A percentile compares a stretch with the other conserved stretches of the same genome.
Conservation (phyloP, 1,139 yeast species). For the Torulaspora pretoriensis region DNA sequence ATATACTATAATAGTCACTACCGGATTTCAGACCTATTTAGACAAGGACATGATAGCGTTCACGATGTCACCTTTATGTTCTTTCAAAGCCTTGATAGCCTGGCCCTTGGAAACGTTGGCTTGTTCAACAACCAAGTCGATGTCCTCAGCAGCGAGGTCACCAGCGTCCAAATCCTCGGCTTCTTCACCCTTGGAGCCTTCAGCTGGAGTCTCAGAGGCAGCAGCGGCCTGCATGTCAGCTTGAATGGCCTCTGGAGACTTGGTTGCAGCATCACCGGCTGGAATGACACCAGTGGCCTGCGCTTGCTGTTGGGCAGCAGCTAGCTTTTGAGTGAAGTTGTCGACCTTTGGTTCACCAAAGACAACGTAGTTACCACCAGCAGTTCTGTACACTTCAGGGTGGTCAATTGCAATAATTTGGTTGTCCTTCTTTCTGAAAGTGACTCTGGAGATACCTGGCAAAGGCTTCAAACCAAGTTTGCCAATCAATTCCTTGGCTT, state of each 20-base stretch:
- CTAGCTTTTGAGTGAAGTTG: conserved; percentile 80
- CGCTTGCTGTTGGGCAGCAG: conserved; percentile 67
- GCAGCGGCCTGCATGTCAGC: conserved; percentile 88
- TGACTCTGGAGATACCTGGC: conserved; percentile 91
- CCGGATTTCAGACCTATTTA: conserved; percentile 25
- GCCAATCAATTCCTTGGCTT: conserved; percentile 88
- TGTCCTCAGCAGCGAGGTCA: conserved; percentile 75
- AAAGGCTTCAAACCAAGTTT: conserved; percentile 89
- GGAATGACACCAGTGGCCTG: conserved; percentile 38
- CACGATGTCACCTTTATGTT: conserved; percentile 90
- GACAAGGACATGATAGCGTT: conserved; percentile 92
- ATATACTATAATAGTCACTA: conserved; percentile 5
- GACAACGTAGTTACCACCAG: conserved; percentile 92
- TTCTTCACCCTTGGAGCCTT: conserved; percentile 38
- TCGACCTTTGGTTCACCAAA: conserved; percentile 98
- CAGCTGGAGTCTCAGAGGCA: conserved; percentile 34
- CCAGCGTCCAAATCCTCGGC: conserved; percentile 73
- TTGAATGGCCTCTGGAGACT: conserved; percentile 52
- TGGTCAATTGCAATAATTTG: conserved; percentile 85
- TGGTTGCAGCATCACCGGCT: conserved; percentile 38
- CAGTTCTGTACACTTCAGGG: conserved; percentile 94
- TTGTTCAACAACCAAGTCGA: conserved; percentile 82
- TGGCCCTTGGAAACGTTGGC: conserved; percentile 82
- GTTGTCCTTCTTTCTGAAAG: conserved; percentile 93
- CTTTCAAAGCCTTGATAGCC: conserved; percentile 87